Evolutionary conservation across 2,329 filamentous ascomycete species (phyloP).

Genomic region (Byssothecium circinans): DNA sequence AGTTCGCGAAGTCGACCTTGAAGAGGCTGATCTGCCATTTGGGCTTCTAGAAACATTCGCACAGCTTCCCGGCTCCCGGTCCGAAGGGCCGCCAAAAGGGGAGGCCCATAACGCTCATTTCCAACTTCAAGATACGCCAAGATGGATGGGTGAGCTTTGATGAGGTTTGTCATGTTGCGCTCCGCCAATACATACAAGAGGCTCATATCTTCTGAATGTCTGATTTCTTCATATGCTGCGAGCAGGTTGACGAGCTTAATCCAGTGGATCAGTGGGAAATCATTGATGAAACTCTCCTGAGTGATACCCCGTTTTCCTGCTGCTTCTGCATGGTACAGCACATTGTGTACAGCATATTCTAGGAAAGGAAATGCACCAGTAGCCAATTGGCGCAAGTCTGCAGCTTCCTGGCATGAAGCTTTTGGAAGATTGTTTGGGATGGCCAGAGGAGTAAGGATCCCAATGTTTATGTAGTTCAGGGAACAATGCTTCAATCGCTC

Average conservation of each 20-base stretch:
- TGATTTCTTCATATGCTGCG: constrained; percentile 19
- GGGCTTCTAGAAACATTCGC: background rate
- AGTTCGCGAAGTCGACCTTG: background rate
- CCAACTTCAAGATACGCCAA: constrained; percentile 17
- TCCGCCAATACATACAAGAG: constrained; percentile 5
- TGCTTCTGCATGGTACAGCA: constrained; percentile 46
- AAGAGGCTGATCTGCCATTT: background rate
- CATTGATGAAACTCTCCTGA: constrained; percentile 11
- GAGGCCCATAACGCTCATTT: constrained; percentile 35
- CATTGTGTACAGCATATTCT: constrained; percentile 47
- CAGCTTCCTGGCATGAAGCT: constrained; percentile 6
- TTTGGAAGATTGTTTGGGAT: constrained; percentile 9
- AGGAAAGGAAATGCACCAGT: constrained; percentile 48
- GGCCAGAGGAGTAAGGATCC: constrained; percentile 10
- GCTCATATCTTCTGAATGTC: constrained; percentile 8
- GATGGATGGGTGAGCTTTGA: constrained; percentile 26
- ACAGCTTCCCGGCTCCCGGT: constrained; percentile 22
- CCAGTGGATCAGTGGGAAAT: constrained; percentile 30
- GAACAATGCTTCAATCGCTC: constrained; percentile 51
- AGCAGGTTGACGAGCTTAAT: constrained; percentile 34
- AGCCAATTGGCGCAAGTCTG: constrained; percentile 7
- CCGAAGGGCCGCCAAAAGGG: constrained; percentile 42
- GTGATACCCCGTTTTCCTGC: constrained; percentile 29
- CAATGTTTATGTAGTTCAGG: constrained; percentile 39
- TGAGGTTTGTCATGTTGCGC: constrained; percentile 19